These are phyloP conservation scores for Talaromyces sp. DNA, from an alignment of 2,329 filamentous ascomycete genomes.

Conservation along the genomic window DNA sequence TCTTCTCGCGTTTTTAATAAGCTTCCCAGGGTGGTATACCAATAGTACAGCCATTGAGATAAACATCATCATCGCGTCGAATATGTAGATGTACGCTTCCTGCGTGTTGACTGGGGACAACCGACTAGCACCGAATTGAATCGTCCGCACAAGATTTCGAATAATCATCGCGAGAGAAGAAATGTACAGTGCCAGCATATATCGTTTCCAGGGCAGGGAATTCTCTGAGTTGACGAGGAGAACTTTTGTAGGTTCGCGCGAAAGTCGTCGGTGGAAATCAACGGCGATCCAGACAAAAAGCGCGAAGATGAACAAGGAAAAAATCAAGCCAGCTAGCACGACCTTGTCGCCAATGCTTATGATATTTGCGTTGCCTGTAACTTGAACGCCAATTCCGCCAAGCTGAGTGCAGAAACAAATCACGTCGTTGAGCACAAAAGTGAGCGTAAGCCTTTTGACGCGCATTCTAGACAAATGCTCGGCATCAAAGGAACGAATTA, in stretches of 20 bases:
- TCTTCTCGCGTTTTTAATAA: background rate
- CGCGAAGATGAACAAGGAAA: background rate
- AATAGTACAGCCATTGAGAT: conserved; percentile 17
- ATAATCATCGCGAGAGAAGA: conserved; percentile 21
- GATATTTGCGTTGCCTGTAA: conserved; percentile 16
- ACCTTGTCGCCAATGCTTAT: conserved; percentile 18
- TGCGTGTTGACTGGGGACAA: conserved; percentile 15
- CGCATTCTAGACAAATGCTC: conserved; percentile 31
- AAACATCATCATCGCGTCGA: conserved; percentile 26
- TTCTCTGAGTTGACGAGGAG: background rate
- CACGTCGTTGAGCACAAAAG: conserved; percentile 33
- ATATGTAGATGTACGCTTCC: conserved; percentile 28
- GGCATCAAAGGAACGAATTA: conserved; percentile 31
- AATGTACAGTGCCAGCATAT: conserved; percentile 23
- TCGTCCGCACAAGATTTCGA: conserved; percentile 22
- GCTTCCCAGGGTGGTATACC: conserved; percentile 7
- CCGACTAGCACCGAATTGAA: conserved; percentile 21
- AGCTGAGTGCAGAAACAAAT: conserved; percentile 30
- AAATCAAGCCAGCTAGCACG: conserved; percentile 1
- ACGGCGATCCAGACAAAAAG: background rate
- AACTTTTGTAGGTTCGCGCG: background rate
- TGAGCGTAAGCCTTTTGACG: conserved; percentile 29
- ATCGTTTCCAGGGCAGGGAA: conserved; percentile 19
- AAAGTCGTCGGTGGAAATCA: background rate
- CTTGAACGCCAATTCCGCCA: conserved; percentile 25